Evolutionary conservation across 2,329 filamentous ascomycete genomes (phyloP).

Genomic region (Samsoniella hepiali): DNA sequence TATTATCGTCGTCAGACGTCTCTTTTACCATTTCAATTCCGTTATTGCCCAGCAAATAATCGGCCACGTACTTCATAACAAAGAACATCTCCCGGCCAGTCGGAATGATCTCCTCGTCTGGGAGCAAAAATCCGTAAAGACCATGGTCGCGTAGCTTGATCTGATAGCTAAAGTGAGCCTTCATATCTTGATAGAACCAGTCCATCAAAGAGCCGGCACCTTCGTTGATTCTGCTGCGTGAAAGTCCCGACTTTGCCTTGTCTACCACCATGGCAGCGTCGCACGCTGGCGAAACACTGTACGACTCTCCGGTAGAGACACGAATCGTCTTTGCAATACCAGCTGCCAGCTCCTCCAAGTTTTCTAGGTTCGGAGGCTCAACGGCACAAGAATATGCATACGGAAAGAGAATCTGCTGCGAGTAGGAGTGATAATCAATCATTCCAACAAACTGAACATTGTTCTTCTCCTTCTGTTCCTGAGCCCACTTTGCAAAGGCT

Average conservation of each 20-base stretch:
- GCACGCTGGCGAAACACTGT: constrained; percentile 80
- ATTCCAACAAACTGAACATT: constrained; percentile 78
- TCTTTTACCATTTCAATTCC: constrained; percentile 50
- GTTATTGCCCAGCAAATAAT: constrained; percentile 71
- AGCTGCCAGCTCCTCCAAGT: constrained; percentile 83
- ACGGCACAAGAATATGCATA: constrained; percentile 80
- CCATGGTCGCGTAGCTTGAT: constrained; percentile 91
- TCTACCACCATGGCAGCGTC: constrained; percentile 62
- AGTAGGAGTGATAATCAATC: constrained; percentile 90
- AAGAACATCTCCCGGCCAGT: constrained; percentile 85
- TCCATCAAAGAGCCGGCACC: constrained; percentile 85
- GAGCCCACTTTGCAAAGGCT: constrained; percentile 75
- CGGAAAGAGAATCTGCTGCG: constrained; percentile 89
- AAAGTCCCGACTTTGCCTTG: constrained; percentile 24
- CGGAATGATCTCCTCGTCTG: constrained; percentile 80
- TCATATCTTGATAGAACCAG: constrained; percentile 89
- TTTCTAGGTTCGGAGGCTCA: constrained; percentile 81
- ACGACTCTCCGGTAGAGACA: constrained; percentile 70
- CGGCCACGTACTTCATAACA: constrained; percentile 78
- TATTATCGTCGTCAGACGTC: background rate
- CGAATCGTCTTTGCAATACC: constrained; percentile 88
- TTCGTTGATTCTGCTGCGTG: constrained; percentile 57
- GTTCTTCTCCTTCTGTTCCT: constrained; percentile 68
- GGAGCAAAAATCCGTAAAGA: constrained; percentile 89
- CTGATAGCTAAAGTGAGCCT: constrained; percentile 83